Evolutionary conservation across 2,329 filamentous ascomycete genomes (phyloP).

Genomic region (Daldinia eschscholtzii): DNA sequence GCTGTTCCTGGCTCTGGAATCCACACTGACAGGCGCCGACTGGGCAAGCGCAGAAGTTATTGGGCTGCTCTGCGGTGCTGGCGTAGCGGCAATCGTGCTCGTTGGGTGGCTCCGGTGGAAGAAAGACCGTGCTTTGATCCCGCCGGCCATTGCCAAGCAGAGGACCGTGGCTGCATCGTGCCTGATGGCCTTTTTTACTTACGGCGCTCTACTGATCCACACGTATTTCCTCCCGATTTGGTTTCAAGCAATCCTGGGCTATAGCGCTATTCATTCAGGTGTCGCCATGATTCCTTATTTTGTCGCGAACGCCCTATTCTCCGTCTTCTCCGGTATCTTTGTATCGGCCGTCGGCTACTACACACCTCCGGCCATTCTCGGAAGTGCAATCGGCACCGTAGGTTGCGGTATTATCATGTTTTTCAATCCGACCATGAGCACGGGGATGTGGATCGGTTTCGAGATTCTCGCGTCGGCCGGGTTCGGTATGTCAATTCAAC

Average conservation of each 20-base stretch:
- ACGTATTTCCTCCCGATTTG: constrained; percentile 62
- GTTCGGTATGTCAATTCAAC: constrained; percentile 57
- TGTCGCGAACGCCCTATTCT: constrained; percentile 45
- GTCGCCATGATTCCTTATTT: constrained; percentile 48
- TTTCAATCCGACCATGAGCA: constrained; percentile 51
- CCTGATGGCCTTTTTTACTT: constrained; percentile 57
- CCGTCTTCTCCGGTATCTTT: constrained; percentile 45
- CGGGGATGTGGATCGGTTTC: constrained; percentile 54
- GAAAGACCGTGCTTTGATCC: constrained; percentile 59
- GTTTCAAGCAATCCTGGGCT: constrained; percentile 54
- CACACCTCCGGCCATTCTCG: constrained; percentile 45
- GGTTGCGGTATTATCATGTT: constrained; percentile 56
- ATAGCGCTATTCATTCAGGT: constrained; percentile 46
- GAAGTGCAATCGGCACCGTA: constrained; percentile 50
- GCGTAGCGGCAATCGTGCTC: constrained; percentile 50
- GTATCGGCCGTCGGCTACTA: constrained; percentile 47
- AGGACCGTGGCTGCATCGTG: constrained; percentile 58
- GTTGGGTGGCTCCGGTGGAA: constrained; percentile 54
- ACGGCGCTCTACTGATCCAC: constrained; percentile 58
- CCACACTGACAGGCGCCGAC: constrained; percentile 58
- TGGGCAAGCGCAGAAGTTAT: constrained; percentile 62
- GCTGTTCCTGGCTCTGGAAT: constrained; percentile 63
- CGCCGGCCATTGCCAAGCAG: constrained; percentile 58
- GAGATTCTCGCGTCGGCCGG: constrained; percentile 54
- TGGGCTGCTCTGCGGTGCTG: constrained; percentile 51